Evolutionary conservation across 441 rosid species (phyloP), one percentile per base, ranked within the genome.

Genomic region (Gossypium trilobum): DNA sequence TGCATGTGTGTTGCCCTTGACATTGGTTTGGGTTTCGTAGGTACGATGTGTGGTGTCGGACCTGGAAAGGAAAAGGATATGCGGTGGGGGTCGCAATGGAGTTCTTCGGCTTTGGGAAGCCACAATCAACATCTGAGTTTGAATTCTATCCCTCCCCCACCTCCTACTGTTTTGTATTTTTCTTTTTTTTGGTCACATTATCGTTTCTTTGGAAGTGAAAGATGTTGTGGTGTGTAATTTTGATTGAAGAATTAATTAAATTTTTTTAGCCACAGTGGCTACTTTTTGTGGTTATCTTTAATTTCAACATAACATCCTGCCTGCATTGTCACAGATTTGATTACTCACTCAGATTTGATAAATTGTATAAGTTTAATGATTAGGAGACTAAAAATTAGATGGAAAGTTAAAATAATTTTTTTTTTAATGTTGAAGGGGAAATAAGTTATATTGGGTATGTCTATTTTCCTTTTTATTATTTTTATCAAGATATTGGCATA

Each of bases 51-150:
- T 89, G 60, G 88, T 94, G 66, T 89, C 96, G 0, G 99, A 95
- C 81, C 95, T 95, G 0, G 99, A 95, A 80, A 87, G 99, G 87
- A 95, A 95, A 82, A 86, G 99, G 84, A 92, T 95, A 70, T 95
- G 99, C 82, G 87, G 96, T 23, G 97, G 99, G 42, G 99, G 98
- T 73, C 96, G 99, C 3, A 92, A 95, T 22, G 99, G 99, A 63
- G 79, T 88, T 81, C 92, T 95, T 66, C 82, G 99, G 82, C 87
- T 95, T 36, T 95, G 99, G 99, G 99, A 95, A 79, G 99, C 98
- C 27, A 92, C 99, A 78, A 88, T 88, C 88, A 95, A 89, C 84
- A 95, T 88, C 66, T 95, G 62, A 86, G 65, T 72, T 70, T 66
- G 25, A 56, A 63, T 73, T 36, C 9, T 75, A 20, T 8, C 4